These are phyloP conservation scores for Sclerotinia borealis DNA, from an alignment of 2,329 filamentous ascomycete species.

Conservation along the genomic window DNA sequence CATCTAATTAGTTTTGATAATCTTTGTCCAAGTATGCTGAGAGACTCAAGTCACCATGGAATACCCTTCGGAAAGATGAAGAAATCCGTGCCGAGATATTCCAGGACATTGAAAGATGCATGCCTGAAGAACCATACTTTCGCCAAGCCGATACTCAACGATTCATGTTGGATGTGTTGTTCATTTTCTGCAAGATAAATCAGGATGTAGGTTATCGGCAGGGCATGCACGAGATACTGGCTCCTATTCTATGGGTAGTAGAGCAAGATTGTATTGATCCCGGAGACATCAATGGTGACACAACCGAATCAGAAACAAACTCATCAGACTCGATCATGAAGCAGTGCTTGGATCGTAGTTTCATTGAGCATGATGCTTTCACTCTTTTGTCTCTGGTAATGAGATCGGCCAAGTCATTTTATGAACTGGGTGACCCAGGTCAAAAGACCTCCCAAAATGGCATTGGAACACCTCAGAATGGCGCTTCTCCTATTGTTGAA, in stretches of 20 bases:
- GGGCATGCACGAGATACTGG: conserved; percentile 95
- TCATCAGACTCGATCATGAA: conserved; percentile 38
- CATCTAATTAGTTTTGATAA: background rate
- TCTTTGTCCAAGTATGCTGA: conserved; percentile 35
- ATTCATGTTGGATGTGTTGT: conserved; percentile 82
- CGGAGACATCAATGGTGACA: conserved; percentile 19
- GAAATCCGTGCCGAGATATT: conserved; percentile 78
- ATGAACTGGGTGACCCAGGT: conserved; percentile 51
- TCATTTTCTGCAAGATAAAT: conserved; percentile 91
- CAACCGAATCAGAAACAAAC: conserved; percentile 30
- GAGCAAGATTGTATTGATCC: conserved; percentile 70
- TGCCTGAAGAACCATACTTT: conserved; percentile 89
- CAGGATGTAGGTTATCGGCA: conserved; percentile 86
- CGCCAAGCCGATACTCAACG: conserved; percentile 71
- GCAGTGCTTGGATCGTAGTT: conserved; percentile 63
- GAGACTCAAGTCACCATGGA: conserved; percentile 75
- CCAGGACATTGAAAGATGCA: conserved; percentile 85
- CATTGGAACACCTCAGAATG: conserved; percentile 26
- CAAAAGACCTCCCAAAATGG: conserved; percentile 34
- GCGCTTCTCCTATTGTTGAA: conserved; percentile 68
- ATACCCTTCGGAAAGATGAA: conserved; percentile 79
- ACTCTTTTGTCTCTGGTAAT: conserved; percentile 80
- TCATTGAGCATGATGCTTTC: conserved; percentile 87
- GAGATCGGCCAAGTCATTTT: conserved; percentile 80
- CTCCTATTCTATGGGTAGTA: conserved; percentile 80